These are phyloP conservation scores for Gaertneriomyces sp. DNA, from an alignment of 192 early-diverging fungal genomes.

Conservation along the genomic window DNA sequence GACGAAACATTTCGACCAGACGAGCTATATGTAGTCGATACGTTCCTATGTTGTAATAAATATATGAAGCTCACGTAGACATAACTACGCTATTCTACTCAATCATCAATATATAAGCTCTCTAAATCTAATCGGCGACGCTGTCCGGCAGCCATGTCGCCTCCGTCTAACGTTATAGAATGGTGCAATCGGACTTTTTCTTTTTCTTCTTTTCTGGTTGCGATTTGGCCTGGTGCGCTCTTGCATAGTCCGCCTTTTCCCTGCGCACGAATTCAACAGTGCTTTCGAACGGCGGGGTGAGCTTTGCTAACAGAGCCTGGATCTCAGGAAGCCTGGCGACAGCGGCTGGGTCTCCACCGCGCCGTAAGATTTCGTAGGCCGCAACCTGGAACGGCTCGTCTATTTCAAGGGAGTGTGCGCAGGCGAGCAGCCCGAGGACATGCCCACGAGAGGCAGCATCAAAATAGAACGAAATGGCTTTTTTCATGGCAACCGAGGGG, in stretches of 20 bases:
- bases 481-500: background rate
- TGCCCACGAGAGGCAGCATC: constrained; percentile 3
- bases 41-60: no score
- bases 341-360: background rate
- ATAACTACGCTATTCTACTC: no score
- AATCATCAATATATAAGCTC: no score
- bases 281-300: background rate
- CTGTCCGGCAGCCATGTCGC: no score
- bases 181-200: no score
- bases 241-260: constrained; percentile 5
- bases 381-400: constrained; percentile 4
- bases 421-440: constrained; percentile 11
- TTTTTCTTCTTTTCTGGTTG: background rate
- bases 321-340: background rate
- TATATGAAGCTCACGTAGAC: no score
- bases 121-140: no score
- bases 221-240: background rate
- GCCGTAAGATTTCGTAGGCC: background rate
- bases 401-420: background rate
- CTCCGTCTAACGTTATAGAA: no score
- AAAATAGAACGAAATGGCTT: background rate
- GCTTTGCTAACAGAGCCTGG: background rate
- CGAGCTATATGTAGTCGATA: no score
- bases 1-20: no score
- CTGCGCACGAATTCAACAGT: background rate